Evolutionary conservation across 495 filamentous ascomycete species (phyloP), one percentile per base, ranked within the genome.

Genomic region (Penicillium samsonianum): DNA sequence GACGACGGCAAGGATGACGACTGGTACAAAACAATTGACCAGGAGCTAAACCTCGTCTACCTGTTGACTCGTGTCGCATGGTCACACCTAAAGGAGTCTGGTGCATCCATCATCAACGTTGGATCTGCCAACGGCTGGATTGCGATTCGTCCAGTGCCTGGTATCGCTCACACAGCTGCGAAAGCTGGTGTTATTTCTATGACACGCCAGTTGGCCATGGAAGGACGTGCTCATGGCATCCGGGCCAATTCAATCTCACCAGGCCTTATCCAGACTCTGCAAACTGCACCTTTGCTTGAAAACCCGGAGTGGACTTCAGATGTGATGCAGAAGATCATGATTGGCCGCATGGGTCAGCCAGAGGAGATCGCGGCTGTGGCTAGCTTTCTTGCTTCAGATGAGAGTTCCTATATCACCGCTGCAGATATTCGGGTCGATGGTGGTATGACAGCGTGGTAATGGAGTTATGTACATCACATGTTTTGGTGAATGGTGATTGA

Each of bases 311-410:
- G 11, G 9, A 25, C 5, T 0, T 11, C 30, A 12, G 7, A 12
- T 23, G 7, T 50, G 6, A 16, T 25, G 14, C 19, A 28, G 19
- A 50, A 23, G 20, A 37, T 50, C 12, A 50, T 38, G 48, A 33
- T 50, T 31, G 92, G 93, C 16, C 81, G 93, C 10, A 96, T 96
- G 62, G 93, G 92, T n/a, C 92, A 97, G 73, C 87, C 92, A 6
- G 83, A 96, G 58, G 92, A 98, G 74, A 90, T 93, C 73, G 93
- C 93, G 1, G 86, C 94, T 44, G 93, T 91, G 5, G 93, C 96
- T 2, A 58, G 96, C 22, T 98, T 96, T 72, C 76, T 97, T 46
- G 93, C 92, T 7, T 92, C 87, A 60, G 92, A 96, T 65, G 93
- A 96, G 70, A 87, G 86, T 64, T 88, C 87, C 71, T 96, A 96